phyloP scores from a whole-genome alignment of 805 yeast genomes.

The Candida methanosorbosa region DNA sequence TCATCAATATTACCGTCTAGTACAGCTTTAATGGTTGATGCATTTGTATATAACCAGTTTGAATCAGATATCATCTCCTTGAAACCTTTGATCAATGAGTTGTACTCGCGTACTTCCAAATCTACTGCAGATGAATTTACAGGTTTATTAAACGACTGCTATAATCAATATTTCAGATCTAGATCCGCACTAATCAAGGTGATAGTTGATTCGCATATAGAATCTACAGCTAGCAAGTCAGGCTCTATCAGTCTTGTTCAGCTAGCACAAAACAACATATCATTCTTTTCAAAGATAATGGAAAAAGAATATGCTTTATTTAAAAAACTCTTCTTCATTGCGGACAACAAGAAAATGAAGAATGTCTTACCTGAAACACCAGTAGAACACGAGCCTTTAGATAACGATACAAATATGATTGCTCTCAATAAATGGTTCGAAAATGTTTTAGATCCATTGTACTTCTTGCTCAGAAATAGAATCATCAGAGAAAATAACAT shows the following conservation, averaged over 20 bases:
- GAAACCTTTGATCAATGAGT: constrained; percentile 15
- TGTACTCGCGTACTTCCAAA: constrained; percentile 17
- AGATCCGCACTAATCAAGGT: constrained; percentile 42
- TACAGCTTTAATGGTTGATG: constrained; percentile 41
- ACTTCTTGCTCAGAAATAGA: constrained; percentile 57
- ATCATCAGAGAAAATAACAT: constrained; percentile 68
- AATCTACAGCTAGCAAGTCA: constrained; percentile 11
- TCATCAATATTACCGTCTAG: constrained; percentile 6
- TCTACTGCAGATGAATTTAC: constrained; percentile 36
- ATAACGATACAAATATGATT: constrained; percentile 21
- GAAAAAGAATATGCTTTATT: constrained; percentile 57
- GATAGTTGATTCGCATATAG: constrained; percentile 20
- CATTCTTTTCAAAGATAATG: constrained; percentile 50
- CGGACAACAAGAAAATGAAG: constrained; percentile 1
- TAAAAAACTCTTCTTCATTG: constrained; percentile 37
- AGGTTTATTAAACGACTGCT: constrained; percentile 62
- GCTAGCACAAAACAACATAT: constrained; percentile 52
- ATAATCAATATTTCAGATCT: constrained; percentile 49
- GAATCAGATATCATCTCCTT: constrained; percentile 20
- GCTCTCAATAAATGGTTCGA: constrained; percentile 51
- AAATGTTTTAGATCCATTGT: constrained; percentile 65
- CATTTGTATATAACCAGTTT: constrained; percentile 62
- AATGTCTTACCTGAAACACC: neutral
- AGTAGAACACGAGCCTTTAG: constrained; percentile 4
- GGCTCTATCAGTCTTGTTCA: constrained; percentile 37